Base-by-base conservation (phyloP, 495 filamentous ascomycete genomes). In the Clavariopsis aquatica region DNA sequence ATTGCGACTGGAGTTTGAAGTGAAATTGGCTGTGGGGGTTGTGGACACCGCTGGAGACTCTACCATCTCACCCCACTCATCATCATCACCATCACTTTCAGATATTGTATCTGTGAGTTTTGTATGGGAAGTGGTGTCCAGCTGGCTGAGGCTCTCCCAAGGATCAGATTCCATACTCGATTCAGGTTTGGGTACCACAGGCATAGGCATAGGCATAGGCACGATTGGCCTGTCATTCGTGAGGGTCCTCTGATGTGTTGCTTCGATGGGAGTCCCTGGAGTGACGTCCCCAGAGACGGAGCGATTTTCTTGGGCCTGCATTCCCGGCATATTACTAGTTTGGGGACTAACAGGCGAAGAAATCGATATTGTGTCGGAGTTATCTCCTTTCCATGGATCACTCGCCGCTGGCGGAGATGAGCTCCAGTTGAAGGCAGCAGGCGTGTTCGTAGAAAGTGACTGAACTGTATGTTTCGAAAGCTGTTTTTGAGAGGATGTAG, bases 51-150 rank as follows among this genome's bases (percentile, higher is more conserved):
- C 49, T 41, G 74, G 74, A 1, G 75, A 74, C 57, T 74, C 67
- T 29, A 77, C 68, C 73, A 77, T 75, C 60, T 77, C 75, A 13
- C 76, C 76, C 76, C 76, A 78, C 38, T 78, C 76, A 36, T 77
- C 73, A 38, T 74, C 73, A 17, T 77, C 75, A 38, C 71, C 70
- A 24, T 62, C 52, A n/a, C n/a, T n/a, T n/a, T n/a, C n/a, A n/a
- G n/a, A n/a, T 12, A 52, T 57, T n/a, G 56, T 22, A 27, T 20
- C 23, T 9, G n/a, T 24, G 2, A 9, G 10, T 22, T 49, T 49
- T 22, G 20, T 49, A 7, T 34, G 24, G 10, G 4, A 27, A 52
- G 15, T 51, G 1, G 64, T 64, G 6, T 67, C 64, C 46, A 68
- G 29, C 54, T 26, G 26, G 12, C 19, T 41, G 8, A 69, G 57